A percentile compares a stretch with the other conserved stretches of the same genome.
Evolutionary conservation across 768 basidiomycete genomes (phyloP).

Genomic region (Phylloporus sp.): DNA sequence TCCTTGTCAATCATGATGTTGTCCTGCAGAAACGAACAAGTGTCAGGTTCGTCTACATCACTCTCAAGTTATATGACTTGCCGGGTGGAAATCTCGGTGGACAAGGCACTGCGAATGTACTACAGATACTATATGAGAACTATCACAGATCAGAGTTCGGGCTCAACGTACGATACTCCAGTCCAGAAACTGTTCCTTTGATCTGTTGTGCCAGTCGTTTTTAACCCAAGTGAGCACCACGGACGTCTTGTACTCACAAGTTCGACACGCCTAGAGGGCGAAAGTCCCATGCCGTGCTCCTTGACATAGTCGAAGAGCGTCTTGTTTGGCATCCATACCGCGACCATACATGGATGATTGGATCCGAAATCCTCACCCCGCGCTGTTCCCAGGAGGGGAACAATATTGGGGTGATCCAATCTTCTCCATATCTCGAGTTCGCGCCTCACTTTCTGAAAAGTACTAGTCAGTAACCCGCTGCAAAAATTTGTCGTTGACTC

Average conservation of each 20-base stretch:
- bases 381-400: slow-evolving; percentile 4
- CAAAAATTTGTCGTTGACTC: not conserved
- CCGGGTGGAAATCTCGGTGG: no score
- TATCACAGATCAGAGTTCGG: no score
- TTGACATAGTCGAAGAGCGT: not conserved
- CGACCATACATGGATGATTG: slow-evolving; percentile 4
- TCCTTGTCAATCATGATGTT: no score
- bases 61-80: no score
- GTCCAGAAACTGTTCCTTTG: not conserved
- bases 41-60: no score
- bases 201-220: not conserved
- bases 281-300: not conserved
- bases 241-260: not conserved
- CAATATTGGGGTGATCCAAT: slow-evolving; percentile 6
- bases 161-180: no score
- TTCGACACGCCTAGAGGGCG: not conserved
- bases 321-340: slow-evolving; percentile 6
- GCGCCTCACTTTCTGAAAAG: slow-evolving; percentile 1
- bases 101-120: no score
- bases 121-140: no score
- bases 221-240: no score
- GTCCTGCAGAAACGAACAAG: no score
- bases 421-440: slow-evolving; percentile 7
- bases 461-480: not conserved
- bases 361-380: not conserved